Evolutionary conservation across 2,329 filamentous ascomycete genomes (phyloP).

Genomic region (Lasiodiplodia gonubiensis): DNA sequence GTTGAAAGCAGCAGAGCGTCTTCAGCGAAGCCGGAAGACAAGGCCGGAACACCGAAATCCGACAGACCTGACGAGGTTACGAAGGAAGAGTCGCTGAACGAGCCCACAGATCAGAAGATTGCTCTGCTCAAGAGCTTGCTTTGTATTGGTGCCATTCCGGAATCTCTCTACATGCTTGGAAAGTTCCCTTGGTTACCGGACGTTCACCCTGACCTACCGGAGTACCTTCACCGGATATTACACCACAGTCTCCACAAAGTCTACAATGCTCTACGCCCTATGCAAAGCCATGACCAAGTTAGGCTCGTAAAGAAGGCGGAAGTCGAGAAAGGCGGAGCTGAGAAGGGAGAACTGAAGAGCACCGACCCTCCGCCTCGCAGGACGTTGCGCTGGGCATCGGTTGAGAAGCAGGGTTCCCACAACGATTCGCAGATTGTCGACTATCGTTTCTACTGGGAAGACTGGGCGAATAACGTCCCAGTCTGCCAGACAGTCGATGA

Average conservation of each 20-base stretch:
- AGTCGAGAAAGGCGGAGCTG: constrained; percentile 69
- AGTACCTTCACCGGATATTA: constrained; percentile 82
- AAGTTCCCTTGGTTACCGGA: constrained; percentile 93
- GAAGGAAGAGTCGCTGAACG: constrained; percentile 61
- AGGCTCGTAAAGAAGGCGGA: constrained; percentile 55
- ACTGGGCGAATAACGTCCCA: constrained; percentile 93
- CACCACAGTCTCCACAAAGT: constrained; percentile 82
- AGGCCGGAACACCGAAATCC: constrained; percentile 46
- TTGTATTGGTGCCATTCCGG: constrained; percentile 88
- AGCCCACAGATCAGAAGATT: constrained; percentile 87
- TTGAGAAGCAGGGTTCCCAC: constrained; percentile 68
- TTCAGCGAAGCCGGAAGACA: constrained; percentile 50
- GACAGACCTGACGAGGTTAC: constrained; percentile 48
- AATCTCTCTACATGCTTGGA: constrained; percentile 89
- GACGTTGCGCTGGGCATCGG: constrained; percentile 76
- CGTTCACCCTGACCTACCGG: constrained; percentile 78
- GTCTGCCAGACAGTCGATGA: constrained; percentile 90
- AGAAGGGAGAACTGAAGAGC: constrained; percentile 53
- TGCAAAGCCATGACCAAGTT: constrained; percentile 46
- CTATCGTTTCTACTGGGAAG: constrained; percentile 96
- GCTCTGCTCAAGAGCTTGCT: constrained; percentile 82
- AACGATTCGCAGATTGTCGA: constrained; percentile 61
- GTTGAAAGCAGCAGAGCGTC: constrained; percentile 55
- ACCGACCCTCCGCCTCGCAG: constrained; percentile 52
- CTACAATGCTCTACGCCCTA: constrained; percentile 59